These are phyloP conservation scores for Nidula microcarpa DNA, from an alignment of 768 basidiomycete species.

Conservation along the genomic window DNA sequence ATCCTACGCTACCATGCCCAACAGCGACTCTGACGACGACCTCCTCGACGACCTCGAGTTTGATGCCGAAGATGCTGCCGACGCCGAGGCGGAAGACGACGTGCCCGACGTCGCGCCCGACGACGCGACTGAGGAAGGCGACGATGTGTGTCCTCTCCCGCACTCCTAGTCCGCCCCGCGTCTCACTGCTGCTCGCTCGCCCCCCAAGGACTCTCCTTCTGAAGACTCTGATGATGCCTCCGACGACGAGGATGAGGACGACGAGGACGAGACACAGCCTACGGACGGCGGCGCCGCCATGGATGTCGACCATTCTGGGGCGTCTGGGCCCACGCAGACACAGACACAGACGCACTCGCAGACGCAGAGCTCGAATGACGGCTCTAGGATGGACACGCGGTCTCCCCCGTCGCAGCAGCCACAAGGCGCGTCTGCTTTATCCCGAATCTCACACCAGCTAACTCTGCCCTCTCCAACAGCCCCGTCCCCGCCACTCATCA, in stretches of 20 bases:
- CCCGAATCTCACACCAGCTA: not conserved
- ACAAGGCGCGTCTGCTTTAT: not conserved
- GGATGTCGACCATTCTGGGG: constrained; percentile 17
- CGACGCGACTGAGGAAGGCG: constrained; percentile 63
- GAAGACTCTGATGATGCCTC: constrained; percentile 55
- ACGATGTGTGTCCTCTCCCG: constrained; percentile 54
- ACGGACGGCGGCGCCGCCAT: constrained; percentile 20
- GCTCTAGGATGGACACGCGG: not conserved
- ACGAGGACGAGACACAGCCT: constrained; percentile 36
- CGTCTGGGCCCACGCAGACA: constrained; percentile 3
- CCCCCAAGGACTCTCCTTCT: constrained; percentile 49
- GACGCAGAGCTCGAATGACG: not conserved
- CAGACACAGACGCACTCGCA: not conserved
- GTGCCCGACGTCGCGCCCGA: constrained; percentile 42
- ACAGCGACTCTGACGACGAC: constrained; percentile 64
- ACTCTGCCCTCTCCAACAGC: constrained; percentile 3
- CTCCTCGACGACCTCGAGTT: constrained; percentile 47
- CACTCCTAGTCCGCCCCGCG: not conserved
- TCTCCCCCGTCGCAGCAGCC: not conserved
- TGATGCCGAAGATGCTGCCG: constrained; percentile 55
- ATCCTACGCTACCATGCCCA: constrained; percentile 21
- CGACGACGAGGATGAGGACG: constrained; percentile 11
- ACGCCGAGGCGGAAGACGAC: constrained; percentile 54
- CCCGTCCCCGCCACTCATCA: constrained; percentile 13
- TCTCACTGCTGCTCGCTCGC: constrained; percentile 3